phyloP scores from a whole-genome alignment of 345 rosid genomes.

The Citrus sp. region DNA sequence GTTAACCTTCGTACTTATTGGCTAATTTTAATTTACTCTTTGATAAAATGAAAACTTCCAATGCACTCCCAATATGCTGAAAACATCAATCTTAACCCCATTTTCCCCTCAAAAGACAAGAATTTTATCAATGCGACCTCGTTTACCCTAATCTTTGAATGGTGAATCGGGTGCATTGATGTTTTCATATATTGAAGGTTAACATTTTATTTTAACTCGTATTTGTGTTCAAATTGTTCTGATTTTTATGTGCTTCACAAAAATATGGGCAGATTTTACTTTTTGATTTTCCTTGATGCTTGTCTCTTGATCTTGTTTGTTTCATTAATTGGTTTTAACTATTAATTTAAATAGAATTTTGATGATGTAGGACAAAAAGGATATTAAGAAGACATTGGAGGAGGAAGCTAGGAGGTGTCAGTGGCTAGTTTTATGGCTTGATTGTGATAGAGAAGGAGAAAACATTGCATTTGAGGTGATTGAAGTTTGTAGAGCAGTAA shows the following conservation, averaged over 20 bases:
- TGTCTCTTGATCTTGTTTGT: neutral
- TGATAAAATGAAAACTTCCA: too few species aligned
- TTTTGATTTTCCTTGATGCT: neutral
- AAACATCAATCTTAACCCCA: too few species aligned
- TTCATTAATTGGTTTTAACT: slow-evolving; percentile 7
- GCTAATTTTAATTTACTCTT: too few species aligned
- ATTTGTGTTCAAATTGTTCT: neutral
- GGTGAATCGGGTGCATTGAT: too few species aligned
- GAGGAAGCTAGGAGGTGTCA: slow-evolving; percentile 93
- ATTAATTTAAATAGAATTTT: neutral
- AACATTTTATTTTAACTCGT: neutral
- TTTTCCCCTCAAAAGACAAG: too few species aligned
- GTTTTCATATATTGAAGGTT: neutral
- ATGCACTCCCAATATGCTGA: too few species aligned
- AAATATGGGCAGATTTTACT: neutral
- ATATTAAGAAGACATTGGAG: slow-evolving; percentile 83
- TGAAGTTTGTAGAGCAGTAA: slow-evolving; percentile 61
- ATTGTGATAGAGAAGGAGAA: slow-evolving; percentile 97
- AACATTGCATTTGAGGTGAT: slow-evolving; percentile 93
- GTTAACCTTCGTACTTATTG: too few species aligned
- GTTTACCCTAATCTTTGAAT: too few species aligned
- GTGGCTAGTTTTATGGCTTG: slow-evolving; percentile 97
- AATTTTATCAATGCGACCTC: too few species aligned
- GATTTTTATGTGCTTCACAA: neutral
- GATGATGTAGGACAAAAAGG: slow-evolving; percentile 64